phyloP scores from a whole-genome alignment of 352 stramenopile genomes.

The Phytophthora vignae region DNA sequence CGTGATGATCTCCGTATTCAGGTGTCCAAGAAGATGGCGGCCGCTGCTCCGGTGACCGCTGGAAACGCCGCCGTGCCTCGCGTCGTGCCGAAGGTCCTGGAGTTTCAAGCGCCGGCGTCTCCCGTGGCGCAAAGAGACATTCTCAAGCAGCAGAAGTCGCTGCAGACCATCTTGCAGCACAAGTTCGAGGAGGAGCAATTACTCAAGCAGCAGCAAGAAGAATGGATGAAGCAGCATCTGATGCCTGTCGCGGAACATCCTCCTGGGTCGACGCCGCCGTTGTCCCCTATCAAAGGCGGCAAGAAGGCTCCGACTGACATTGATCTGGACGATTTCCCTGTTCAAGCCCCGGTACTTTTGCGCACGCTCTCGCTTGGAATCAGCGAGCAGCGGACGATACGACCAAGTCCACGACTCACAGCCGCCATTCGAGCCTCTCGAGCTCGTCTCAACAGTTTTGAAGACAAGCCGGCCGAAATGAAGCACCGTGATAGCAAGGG shows the following conservation, averaged over 20 bases:
- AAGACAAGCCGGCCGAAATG: slow-evolving; percentile 11
- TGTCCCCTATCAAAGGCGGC: slow-evolving; percentile 24
- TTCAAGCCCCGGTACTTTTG: slow-evolving; percentile 41
- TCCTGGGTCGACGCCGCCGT: slow-evolving; percentile 29
- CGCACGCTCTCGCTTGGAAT: slow-evolving; percentile 57
- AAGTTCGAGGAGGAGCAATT: slow-evolving; percentile 73
- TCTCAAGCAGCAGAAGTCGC: slow-evolving; percentile 60
- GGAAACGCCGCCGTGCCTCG: slow-evolving; percentile 1
- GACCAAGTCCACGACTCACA: slow-evolving; percentile 56
- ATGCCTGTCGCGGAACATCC: slow-evolving; percentile 19
- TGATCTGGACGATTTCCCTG: slow-evolving; percentile 24
- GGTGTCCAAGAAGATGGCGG: slow-evolving; percentile 84
- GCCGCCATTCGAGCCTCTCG: slow-evolving; percentile 59
- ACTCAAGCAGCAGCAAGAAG: slow-evolving; percentile 77
- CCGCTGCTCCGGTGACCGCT: slow-evolving; percentile 31
- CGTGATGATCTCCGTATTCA: slow-evolving; percentile 77
- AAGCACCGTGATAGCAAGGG: slow-evolving; percentile 14
- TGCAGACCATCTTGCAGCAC: slow-evolving; percentile 68
- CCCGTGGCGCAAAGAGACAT: slow-evolving; percentile 73
- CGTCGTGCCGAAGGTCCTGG: slow-evolving; percentile 24
- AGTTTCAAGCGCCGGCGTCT: slow-evolving; percentile 63
- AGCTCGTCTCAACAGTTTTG: slow-evolving; percentile 42
- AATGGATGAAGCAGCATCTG: slow-evolving; percentile 68
- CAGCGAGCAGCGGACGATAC: slow-evolving; percentile 26
- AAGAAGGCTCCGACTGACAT: slow-evolving; percentile 22